Evolutionary conservation across 306 rosid species (phyloP), one percentile per base, ranked within the genome.

Genomic region (Trifolium repens): DNA sequence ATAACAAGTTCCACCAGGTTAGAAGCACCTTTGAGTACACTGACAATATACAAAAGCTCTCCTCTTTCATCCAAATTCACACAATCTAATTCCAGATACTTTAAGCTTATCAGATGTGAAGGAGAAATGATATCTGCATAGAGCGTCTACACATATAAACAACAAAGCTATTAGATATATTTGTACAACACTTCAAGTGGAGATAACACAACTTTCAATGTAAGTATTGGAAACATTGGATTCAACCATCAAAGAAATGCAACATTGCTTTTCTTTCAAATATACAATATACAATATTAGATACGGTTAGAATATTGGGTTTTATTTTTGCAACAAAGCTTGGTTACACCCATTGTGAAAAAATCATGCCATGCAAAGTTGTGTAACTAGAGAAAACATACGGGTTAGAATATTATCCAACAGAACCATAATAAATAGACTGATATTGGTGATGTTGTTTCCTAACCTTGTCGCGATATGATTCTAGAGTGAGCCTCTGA

Each of bases 1-100:
- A 81, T 60, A n/a, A 3, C 3, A 65, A 76, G 65, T 37, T 65
- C 10, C 42, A 15, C 42, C 71, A 76, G 53, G 71, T 35, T 55
- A 17, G 85, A 17, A 71, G 63, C 61, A 65, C 59, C 76, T 71
- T 53, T 37, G 43, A 76, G 69, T 9, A 81, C 19, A 35, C 59
- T 64, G 32, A 16, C 3, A 44, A 44, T 22, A 14, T 43, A 67
- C 15, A 8, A 14, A 37, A 71, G 34, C 22, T 71, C 57, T 14
- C 0, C 19, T 26, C 4, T 5, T 1, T 22, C 8, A 46, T 5
- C 1, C 22, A 76, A 71, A 81, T 50, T 0, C 67, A 76, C 32
- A 11, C 1, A 50, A n/a, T 0, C 4, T 19, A 81, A 37, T 16
- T 55, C 0, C 34, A 76, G 26, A 71, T 12, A 7, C n/a, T 17